Base-by-base conservation (phyloP, 768 basidiomycete species). In the Hericium rajendrae region DNA sequence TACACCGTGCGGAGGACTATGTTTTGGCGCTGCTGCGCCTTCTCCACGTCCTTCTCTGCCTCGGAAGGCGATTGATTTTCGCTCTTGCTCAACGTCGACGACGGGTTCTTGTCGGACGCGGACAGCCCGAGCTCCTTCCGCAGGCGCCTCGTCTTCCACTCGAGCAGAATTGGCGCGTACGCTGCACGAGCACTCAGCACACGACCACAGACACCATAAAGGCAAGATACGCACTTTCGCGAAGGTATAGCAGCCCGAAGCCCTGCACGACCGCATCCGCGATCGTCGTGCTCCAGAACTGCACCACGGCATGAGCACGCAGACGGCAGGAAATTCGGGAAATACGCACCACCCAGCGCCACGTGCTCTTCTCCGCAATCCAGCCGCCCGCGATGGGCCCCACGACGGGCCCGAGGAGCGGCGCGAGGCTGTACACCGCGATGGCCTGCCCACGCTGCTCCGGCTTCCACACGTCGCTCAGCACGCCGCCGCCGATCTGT, bases 361-460 rank as follows among this genome's bases (percentile, higher is more conserved):
- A 89, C 0, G 81, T 83, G 0, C 82, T 77, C 40, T 70, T 72
- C 50, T 87, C 73, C 0, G 83, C 80, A 32, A 90, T 80, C 75
- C 84, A 86, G 26, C 80, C 83, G 5, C 84, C 85, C 16, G 80
- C 78, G 4, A 84, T 69, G 4, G 85, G 85, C 1, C 84, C 86
- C 20, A 85, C 56, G 2, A 82, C 82, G 0, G 86, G 83, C 6
- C 86, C 86, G 3, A 88, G 69, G 8, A 88, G 59, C 0, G 85
- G 85, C 1, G 84, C 83, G 6, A 88, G 70, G 0, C 83, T 81
- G 64, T 83, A 88, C 0, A 86, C 71, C 0, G 84, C 78, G 24
- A 84, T 75, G 0, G 86, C 85, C 63, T 76, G 72, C 1, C 86
- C 86, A 65, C 85, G 78, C 58, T 88, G 76, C 64, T 86, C 83